These are phyloP conservation scores for Pisolithus tinctorius DNA, from an alignment of 768 basidiomycete genomes.

Conservation along the genomic window DNA sequence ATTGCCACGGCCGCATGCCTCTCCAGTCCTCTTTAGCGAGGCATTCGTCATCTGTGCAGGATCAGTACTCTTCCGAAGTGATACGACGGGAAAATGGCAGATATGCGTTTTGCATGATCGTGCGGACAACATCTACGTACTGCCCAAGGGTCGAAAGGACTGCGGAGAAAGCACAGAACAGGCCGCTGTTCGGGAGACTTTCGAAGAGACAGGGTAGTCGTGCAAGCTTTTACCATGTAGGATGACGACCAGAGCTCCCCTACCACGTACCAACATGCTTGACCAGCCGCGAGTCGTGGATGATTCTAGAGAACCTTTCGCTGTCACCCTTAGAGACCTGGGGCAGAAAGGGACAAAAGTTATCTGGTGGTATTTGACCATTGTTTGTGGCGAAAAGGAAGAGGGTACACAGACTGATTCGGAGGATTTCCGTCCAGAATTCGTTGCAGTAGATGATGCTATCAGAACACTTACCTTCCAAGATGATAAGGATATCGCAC, in stretches of 20 bases:
- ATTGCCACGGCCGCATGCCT: neutral
- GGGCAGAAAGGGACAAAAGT: constrained; percentile 33
- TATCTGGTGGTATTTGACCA: constrained; percentile 47
- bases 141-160: constrained; percentile 62
- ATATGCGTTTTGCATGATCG: constrained; percentile 13
- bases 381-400: constrained; percentile 28
- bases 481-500: constrained; percentile 33
- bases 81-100: constrained; percentile 2
- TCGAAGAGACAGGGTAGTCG: constrained; percentile 57
- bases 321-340: constrained; percentile 25
- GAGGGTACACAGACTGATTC: constrained; percentile 38
- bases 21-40: constrained; percentile 10
- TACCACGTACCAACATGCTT: constrained; percentile 33
- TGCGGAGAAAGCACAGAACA: constrained; percentile 42
- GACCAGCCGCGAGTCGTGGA: constrained; percentile 16
- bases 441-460: constrained; percentile 31
- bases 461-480: constrained; percentile 31
- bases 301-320: constrained; percentile 28
- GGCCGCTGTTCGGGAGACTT: constrained; percentile 55
- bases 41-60: constrained; percentile 16
- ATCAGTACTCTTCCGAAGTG: constrained; percentile 12
- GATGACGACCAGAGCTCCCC: constrained; percentile 52
- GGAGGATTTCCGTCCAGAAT: constrained; percentile 37
- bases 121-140: constrained; percentile 23
- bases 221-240: constrained; percentile 44